phyloP scores from a whole-genome alignment of 2,329 filamentous ascomycete genomes.

The Colletotrichum sublineola region DNA sequence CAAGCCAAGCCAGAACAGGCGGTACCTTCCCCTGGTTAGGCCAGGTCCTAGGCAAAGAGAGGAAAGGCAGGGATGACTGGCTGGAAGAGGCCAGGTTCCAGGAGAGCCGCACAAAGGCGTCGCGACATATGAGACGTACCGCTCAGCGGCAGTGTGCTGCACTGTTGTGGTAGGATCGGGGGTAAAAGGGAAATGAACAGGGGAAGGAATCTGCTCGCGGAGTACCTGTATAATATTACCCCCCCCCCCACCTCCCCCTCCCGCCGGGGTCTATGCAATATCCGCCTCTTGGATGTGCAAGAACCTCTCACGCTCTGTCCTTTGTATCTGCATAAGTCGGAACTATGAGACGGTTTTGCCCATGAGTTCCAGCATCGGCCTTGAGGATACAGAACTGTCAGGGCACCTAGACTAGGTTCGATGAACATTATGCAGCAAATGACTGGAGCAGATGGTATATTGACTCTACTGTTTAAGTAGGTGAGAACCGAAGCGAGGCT shows the following conservation, averaged over 20 bases:
- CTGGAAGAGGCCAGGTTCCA: slow-evolving; percentile 34
- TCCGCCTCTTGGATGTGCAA: slow-evolving; percentile 16
- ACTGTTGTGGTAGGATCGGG: not conserved
- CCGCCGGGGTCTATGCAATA: not conserved
- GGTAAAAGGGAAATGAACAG: not conserved
- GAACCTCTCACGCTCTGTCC: not conserved
- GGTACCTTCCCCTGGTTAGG: slow-evolving; percentile 26
- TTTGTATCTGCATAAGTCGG: not conserved
- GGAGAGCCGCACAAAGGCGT: slow-evolving; percentile 2
- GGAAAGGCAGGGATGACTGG: slow-evolving; percentile 31
- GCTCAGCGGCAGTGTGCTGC: not conserved
- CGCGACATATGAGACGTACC: not conserved
- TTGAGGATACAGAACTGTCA: not conserved
- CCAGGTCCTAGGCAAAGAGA: slow-evolving; percentile 38
- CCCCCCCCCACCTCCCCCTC: not conserved
- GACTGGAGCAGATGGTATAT: not conserved
- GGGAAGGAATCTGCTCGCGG: slow-evolving; percentile 1
- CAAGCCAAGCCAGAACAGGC: slow-evolving; percentile 32
- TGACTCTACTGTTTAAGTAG: not conserved
- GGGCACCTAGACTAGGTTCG: not conserved
- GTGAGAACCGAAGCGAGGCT: slow-evolving; percentile 1
- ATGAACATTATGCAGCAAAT: too few species aligned
- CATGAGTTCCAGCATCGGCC: not conserved
- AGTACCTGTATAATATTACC: not conserved
- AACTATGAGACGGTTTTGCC: not conserved